Evolutionary conservation across 768 basidiomycete species (phyloP).

Genomic region (Suillus decipiens): DNA sequence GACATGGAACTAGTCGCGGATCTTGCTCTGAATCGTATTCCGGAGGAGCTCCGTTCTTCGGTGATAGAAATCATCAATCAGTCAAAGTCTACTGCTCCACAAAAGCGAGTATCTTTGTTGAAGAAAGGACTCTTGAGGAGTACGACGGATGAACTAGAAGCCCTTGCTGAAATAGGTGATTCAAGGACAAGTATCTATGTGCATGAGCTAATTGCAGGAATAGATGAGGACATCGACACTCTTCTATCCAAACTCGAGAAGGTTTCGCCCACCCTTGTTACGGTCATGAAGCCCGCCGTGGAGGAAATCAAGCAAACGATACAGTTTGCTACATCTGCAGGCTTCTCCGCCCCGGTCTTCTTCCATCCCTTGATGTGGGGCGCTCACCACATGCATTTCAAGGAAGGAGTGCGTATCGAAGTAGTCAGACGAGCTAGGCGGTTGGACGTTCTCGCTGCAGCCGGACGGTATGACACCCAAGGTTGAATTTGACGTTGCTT

Average conservation of each 20-base stretch:
- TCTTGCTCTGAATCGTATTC: slow-evolving; percentile 59
- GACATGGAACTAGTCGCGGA: slow-evolving; percentile 59
- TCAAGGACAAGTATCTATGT: slow-evolving; percentile 1
- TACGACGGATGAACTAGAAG: slow-evolving; percentile 73
- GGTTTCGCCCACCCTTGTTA: slow-evolving; percentile 52
- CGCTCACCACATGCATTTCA: slow-evolving; percentile 63
- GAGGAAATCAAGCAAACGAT: slow-evolving; percentile 67
- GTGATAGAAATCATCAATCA: slow-evolving; percentile 69
- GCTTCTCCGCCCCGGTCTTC: slow-evolving; percentile 60
- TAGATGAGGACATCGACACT: slow-evolving; percentile 66
- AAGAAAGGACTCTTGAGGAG: slow-evolving; percentile 71
- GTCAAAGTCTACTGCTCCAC: slow-evolving; percentile 61
- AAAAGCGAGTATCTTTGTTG: slow-evolving; percentile 67
- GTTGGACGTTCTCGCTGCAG: slow-evolving; percentile 74
- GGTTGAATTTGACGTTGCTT: slow-evolving; percentile 4
- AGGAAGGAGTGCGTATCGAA: slow-evolving; percentile 75
- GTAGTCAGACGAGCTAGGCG: slow-evolving; percentile 67
- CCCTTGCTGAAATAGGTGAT: slow-evolving; percentile 62
- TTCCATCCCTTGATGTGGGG: slow-evolving; percentile 79
- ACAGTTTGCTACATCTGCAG: slow-evolving; percentile 58
- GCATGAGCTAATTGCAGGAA: slow-evolving; percentile 6
- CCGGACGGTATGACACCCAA: slow-evolving; percentile 60
- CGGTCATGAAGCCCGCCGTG: slow-evolving; percentile 49
- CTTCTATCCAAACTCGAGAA: slow-evolving; percentile 59
- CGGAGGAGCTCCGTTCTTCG: slow-evolving; percentile 52